A percentile compares a stretch with the other conserved stretches of the same genome.
These are phyloP conservation scores for Plectranthus barbatus DNA, from an alignment of 257 asterid species.

Conservation along the genomic window DNA sequence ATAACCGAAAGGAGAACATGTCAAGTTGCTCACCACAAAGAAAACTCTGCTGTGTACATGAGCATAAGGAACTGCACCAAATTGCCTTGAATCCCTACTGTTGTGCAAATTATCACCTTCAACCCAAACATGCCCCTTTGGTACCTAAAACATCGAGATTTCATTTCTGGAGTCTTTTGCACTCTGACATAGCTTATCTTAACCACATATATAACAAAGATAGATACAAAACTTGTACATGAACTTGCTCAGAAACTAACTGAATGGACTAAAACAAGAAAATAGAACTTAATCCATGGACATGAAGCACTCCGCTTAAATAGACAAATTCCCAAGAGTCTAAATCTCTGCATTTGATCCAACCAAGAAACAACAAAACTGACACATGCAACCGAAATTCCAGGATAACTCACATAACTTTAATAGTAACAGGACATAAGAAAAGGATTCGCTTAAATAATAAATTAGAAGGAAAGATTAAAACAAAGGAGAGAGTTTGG, in stretches of 20 bases:
- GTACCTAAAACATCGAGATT: conserved; percentile 36
- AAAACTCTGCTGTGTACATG: conserved; percentile 49
- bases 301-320: too few species aligned
- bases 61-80: conserved; percentile 75
- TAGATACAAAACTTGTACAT: not conserved
- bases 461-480: too few species aligned
- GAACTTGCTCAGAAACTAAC: not conserved
- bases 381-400: not conserved
- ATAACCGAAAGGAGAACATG: not conserved
- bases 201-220: not conserved
- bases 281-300: not conserved
- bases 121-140: conserved; percentile 80
- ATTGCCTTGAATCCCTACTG: conserved; percentile 57
- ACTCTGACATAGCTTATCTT: not conserved
- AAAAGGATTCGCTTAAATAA: too few species aligned
- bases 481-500: not conserved
- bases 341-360: too few species aligned
- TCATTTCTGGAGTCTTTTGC: not conserved
- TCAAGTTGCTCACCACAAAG: conserved; percentile 35
- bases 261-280: not conserved
- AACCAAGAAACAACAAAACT: not conserved
- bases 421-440: not conserved
- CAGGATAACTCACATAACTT: not conserved
- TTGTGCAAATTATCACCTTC: conserved; percentile 55
- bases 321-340: not conserved